Base-by-base conservation (phyloP, 2,329 filamentous ascomycete species). In the Zasmidium citrigriseum region DNA sequence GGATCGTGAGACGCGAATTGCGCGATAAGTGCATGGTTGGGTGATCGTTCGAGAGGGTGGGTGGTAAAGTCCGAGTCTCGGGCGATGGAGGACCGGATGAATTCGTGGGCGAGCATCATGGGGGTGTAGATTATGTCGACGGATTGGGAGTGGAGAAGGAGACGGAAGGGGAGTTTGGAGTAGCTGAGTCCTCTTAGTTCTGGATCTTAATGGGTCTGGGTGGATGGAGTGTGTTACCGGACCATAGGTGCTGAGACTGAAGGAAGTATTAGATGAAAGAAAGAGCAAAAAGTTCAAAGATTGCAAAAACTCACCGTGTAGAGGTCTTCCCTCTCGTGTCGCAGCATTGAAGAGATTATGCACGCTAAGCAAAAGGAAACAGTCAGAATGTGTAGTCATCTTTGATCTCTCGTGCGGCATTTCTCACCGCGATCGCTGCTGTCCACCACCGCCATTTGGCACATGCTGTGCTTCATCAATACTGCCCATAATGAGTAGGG, bases 121-220 rank as follows among this genome's bases (percentile, higher is more conserved):
- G 88, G 88, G 1, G 87, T 89, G 83, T 87, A 90, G 64, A 83
- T 86, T 5, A 90, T 71, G 70, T 90, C 87, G 16, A 83, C 83
- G 49, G 83, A 84, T 70, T 88, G 89, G 49, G 83, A 77, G 61
- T 85, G 80, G 2, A 87, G 84, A 0, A 87, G 86, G 65, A 89
- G 83, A 49, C 88, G 83, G 69, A 90, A 90, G 47, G 88, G 87
- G 45, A 90, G 81, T 82, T 88, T 67, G 25, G 61, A 66, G 55
- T 67, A 72, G 54, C 68, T 73, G 57, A 46, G 24, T 44, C 20
- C 2, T 27, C 24, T 44, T 29, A 49, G 34, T 18, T 21, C 24
- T 14, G 41, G 20, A 10, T 29, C 14, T 14, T 25, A 12, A 14
- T 10, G n/a, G 2, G 23, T 5, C 14, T 18, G 34, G 16, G 14